Evolutionary conservation across 805 yeast species (phyloP).

Genomic region (Crinitomyces ghanaensis): DNA sequence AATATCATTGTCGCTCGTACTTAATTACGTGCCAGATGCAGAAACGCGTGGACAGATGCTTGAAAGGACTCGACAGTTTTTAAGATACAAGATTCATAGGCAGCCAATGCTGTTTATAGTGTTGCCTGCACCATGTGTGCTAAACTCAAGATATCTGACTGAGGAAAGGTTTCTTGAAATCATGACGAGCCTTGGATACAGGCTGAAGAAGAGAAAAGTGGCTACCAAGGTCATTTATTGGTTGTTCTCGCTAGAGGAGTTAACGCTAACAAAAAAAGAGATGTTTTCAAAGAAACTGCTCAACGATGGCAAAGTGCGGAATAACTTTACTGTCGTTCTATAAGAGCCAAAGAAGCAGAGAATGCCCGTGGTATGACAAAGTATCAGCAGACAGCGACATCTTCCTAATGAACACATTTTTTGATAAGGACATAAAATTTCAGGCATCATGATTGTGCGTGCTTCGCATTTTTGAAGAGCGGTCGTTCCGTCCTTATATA

Average conservation of each 20-base stretch:
- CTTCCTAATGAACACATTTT: too few relatives aligned
- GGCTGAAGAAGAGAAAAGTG: slow-evolving; percentile 34
- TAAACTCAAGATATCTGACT: slow-evolving; percentile 70
- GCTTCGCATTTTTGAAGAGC: too few relatives aligned
- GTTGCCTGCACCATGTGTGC: slow-evolving; percentile 76
- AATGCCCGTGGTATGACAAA: too few relatives aligned
- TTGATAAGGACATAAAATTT: too few relatives aligned
- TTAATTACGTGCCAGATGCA: slow-evolving; percentile 77
- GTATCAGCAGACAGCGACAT: too few relatives aligned
- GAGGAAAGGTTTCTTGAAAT: slow-evolving; percentile 33
- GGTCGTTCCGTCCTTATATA: too few relatives aligned
- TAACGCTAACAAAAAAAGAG: slow-evolving; percentile 9
- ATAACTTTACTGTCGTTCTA: slow-evolving; percentile 71
- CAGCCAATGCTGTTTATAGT: slow-evolving; percentile 55
- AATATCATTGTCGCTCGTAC: slow-evolving; percentile 74
- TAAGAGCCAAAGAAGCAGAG: too few relatives aligned
- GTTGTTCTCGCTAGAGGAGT: slow-evolving; percentile 30
- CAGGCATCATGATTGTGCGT: too few relatives aligned
- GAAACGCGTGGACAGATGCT: slow-evolving; percentile 70
- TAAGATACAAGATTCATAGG: slow-evolving; percentile 23
- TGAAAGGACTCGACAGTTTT: slow-evolving; percentile 42
- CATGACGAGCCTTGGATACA: slow-evolving; percentile 52
- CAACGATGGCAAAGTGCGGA: slow-evolving; percentile 45
- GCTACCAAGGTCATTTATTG: slow-evolving; percentile 68
- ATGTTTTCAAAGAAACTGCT: slow-evolving; percentile 37